phyloP scores from a whole-genome alignment of 1,284 basidiomycete genomes.

The Pascua guehoae region DNA sequence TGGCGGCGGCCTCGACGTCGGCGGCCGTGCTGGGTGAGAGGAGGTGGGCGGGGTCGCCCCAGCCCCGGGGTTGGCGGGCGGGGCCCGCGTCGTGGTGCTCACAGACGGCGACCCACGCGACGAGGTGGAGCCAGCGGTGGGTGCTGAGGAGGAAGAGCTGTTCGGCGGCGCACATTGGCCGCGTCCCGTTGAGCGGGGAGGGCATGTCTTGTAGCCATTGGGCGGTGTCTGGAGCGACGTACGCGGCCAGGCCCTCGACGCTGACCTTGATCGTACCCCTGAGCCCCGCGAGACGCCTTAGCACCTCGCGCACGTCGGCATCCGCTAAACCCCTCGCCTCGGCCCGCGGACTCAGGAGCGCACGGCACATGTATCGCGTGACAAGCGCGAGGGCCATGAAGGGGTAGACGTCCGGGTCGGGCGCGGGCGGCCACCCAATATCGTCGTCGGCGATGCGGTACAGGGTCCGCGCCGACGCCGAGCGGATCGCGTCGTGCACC shows the following conservation, averaged over 20 bases:
- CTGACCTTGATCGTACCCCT: background rate
- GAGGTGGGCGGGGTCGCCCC: too few relatives aligned
- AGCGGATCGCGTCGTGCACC: conserved; percentile 11
- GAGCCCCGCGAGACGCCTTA: background rate
- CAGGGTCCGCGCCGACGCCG: conserved; percentile 3
- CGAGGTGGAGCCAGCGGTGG: conserved; percentile 9
- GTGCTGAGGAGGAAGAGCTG: conserved; percentile 12
- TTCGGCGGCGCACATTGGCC: background rate
- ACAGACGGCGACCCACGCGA: conserved; percentile 10
- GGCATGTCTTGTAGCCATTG: too few relatives aligned
- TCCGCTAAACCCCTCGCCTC: background rate
- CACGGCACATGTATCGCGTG: conserved; percentile 1
- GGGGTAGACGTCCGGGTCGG: background rate
- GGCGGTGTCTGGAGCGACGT: background rate
- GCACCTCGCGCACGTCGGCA: background rate
- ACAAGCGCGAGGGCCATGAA: background rate
- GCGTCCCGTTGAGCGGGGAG: background rate
- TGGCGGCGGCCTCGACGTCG: conserved; percentile 1
- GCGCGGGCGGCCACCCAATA: conserved; percentile 5
- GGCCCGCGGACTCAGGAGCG: conserved; percentile 7
- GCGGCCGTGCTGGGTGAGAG: background rate
- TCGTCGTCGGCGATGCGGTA: conserved; percentile 10
- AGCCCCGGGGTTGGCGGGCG: background rate
- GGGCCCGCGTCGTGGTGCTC: background rate
- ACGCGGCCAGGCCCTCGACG: background rate